Conservation (phyloP, 1,284 basidiomycete genomes). For the Puccinia triticina region DNA sequence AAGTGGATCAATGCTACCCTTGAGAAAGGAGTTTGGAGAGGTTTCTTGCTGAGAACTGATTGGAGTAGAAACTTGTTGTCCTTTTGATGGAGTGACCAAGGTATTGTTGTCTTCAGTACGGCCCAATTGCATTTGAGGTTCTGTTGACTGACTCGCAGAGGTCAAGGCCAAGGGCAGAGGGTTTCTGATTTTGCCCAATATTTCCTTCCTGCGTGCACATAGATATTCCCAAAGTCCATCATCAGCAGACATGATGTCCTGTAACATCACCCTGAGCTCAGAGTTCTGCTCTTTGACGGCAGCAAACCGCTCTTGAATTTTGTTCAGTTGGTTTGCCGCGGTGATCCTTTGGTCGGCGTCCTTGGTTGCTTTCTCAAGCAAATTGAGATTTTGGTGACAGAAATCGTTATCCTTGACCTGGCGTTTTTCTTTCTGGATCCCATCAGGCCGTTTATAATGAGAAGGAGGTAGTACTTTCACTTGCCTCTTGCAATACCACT, state of each 20-base stretch:
- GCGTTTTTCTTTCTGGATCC: neutral
- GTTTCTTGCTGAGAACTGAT: too few relatives aligned
- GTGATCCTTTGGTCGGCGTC: neutral
- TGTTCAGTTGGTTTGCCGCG: neutral
- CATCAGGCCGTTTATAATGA: neutral
- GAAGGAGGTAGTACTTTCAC: too few relatives aligned
- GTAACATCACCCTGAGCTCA: neutral
- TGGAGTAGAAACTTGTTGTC: too few relatives aligned
- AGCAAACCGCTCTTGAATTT: too few relatives aligned
- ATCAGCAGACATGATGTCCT: neutral
- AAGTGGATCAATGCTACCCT: too few relatives aligned
- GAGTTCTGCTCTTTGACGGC: neutral
- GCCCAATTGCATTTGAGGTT: too few relatives aligned
- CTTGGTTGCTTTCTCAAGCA: neutral
- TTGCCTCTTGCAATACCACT: too few relatives aligned
- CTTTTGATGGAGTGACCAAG: too few relatives aligned
- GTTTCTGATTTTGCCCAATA: neutral
- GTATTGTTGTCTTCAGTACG: too few relatives aligned
- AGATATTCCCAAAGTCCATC: neutral
- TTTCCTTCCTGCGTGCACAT: neutral
- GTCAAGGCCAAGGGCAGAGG: too few relatives aligned
- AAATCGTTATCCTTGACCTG: neutral
- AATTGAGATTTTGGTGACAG: neutral
- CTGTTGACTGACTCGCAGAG: neutral
- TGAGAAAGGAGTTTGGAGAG: too few relatives aligned